These are phyloP conservation scores for Tylopilus rubrobrunneus DNA, from an alignment of 768 basidiomycete species.

Conservation along the genomic window DNA sequence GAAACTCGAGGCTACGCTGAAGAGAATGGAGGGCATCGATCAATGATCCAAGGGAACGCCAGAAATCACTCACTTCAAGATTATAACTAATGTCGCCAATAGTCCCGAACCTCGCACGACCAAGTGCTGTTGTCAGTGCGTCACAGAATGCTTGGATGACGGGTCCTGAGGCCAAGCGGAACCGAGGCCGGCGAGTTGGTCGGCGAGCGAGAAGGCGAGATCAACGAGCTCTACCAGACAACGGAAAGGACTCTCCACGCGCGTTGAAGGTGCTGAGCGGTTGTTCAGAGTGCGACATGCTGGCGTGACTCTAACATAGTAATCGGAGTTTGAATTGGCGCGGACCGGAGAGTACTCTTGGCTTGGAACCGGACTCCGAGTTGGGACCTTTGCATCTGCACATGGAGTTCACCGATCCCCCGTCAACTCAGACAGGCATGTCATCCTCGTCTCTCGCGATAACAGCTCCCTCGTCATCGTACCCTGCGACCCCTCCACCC, in stretches of 20 bases:
- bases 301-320: too few relatives aligned
- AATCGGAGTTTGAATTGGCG: too few relatives aligned
- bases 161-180: slow-evolving; percentile 4
- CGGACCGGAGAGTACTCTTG: too few relatives aligned
- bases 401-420: not conserved
- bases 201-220: slow-evolving; percentile 15
- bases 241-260: slow-evolving; percentile 3
- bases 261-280: slow-evolving; percentile 7
- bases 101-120: slow-evolving; percentile 55
- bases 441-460: slow-evolving; percentile 30
- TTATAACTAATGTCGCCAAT: slow-evolving; percentile 92
- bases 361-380: too few relatives aligned
- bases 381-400: too few relatives aligned
- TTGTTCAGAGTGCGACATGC: slow-evolving; percentile 11
- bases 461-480: slow-evolving; percentile 31
- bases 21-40: not conserved
- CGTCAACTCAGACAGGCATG: not conserved
- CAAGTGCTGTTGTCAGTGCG: slow-evolving; percentile 51
- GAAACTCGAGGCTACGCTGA: slow-evolving; percentile 83
- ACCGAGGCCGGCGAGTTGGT: slow-evolving; percentile 1
- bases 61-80: slow-evolving; percentile 50
- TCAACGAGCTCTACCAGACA: slow-evolving; percentile 18
- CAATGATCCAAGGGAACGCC: not conserved
- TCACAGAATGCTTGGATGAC: slow-evolving; percentile 28
- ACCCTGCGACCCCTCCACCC: slow-evolving; percentile 41